Evolutionary conservation across 148 eudicot genomes (phyloP), one percentile per base, ranked within the genome.

Genomic region (Chenopodium quinoa): DNA sequence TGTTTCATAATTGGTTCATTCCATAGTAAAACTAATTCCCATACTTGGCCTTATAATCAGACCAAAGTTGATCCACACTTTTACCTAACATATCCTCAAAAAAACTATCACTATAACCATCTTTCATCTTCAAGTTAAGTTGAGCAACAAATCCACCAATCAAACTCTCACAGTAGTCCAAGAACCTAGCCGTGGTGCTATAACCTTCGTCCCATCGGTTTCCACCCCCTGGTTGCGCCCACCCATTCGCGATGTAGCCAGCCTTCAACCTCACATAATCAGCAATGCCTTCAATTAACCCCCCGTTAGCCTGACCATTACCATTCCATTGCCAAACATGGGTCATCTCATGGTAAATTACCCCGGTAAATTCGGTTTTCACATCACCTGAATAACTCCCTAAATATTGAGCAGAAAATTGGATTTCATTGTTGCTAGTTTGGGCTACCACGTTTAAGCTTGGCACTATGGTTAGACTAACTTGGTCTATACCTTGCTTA

Each of bases 271-370:
- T 88, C 37, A 87, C 89, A 29, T 37, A 89, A 69, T 89, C 90
- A 13, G 91, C 92, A 46, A 90, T 84, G 16, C 91, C 91, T 70
- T 89, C 91, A 4, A 83, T 86, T 23, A 89, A 82, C 22, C 89
- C 81, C 9, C 82, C 16, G 32, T 69, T 69, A 31, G 82, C 86
- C 16, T 78, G 82, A 13, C 86, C 85, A 0, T 82, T 87, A 13
- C 90, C 90, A 44, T 82, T 44, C 89, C 89, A 86, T 71, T 86
- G 93, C 90, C 87, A 91, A 4, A 88, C 79, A 64, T 90, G 90
- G 1, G 90, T 81, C 89, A 88, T 83, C 73, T 90, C 90, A 67
- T 90, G 93, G 83, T 80, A 89, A 32, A 88, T 27, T 7, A 88
- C 83, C 11, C 88, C 87, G 2, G 83, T 71, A 63, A 90, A 65